Conservation (phyloP, 202 grass and related monocot species). For the Saccharum hybrid region DNA sequence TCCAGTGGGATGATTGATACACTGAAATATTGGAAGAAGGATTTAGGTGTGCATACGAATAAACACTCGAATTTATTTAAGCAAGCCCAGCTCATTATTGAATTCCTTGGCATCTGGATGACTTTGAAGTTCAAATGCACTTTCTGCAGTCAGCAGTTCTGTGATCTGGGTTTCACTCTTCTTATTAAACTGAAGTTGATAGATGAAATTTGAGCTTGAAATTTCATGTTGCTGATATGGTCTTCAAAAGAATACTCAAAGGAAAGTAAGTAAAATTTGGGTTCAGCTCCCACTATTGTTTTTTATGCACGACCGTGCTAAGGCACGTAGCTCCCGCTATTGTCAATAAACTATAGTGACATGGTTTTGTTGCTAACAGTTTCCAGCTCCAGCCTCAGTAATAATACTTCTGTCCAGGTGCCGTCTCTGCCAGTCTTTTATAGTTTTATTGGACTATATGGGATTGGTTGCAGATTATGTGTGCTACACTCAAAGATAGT, state of each 20-base stretch:
- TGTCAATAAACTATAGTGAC: neutral
- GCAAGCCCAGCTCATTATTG: neutral
- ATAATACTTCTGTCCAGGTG: constrained; percentile 18
- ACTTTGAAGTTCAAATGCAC: neutral
- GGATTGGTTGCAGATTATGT: neutral
- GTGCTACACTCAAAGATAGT: too few relatives aligned
- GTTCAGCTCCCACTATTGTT: neutral
- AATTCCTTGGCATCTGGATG: constrained; percentile 3
- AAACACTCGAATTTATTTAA: neutral
- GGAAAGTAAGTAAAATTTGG: neutral
- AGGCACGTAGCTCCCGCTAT: neutral
- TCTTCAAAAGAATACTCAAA: neutral
- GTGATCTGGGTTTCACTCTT: constrained; percentile 14
- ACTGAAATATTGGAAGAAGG: constrained; percentile 7
- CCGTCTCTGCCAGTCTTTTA: neutral
- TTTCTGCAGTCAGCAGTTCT: neutral
- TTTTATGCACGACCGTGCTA: neutral
- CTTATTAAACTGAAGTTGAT: neutral
- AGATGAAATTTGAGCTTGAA: constrained; percentile 7
- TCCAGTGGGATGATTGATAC: neutral
- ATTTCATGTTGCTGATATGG: constrained; percentile 19
- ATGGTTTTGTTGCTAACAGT: constrained; percentile 7
- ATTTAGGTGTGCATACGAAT: neutral
- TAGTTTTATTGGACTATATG: neutral
- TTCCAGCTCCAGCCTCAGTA: neutral